Conservation (phyloP, 352 stramenopile species). For the Globisporangium megalacanthum region DNA sequence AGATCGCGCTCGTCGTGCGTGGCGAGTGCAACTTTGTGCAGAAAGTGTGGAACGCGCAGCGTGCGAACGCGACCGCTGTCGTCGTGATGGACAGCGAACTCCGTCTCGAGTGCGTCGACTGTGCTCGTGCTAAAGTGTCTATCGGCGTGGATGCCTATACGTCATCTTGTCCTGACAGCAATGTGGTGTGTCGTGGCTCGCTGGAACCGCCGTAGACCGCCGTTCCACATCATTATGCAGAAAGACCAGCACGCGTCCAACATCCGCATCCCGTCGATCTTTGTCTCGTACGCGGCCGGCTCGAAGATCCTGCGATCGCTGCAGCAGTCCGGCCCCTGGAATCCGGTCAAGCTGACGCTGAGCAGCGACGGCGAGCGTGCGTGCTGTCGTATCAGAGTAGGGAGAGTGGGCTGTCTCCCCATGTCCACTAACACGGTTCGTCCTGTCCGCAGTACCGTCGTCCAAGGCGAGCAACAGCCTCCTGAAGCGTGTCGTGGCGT, state of each 20-base stretch:
- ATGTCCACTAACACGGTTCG: too few relatives aligned
- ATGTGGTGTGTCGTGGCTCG: not conserved
- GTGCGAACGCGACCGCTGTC: constrained; percentile 52
- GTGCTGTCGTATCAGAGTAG: constrained; percentile 5
- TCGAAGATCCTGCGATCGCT: constrained; percentile 46
- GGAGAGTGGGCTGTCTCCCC: too few relatives aligned
- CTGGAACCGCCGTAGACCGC: constrained; percentile 23
- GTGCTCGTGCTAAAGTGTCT: too few relatives aligned
- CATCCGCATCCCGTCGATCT: constrained; percentile 63
- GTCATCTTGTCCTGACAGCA: too few relatives aligned
- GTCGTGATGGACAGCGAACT: constrained; percentile 72
- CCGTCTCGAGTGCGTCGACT: constrained; percentile 39
- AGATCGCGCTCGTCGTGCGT: constrained; percentile 73
- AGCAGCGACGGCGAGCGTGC: constrained; percentile 52
- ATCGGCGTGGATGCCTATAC: too few relatives aligned
- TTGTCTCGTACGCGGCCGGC: constrained; percentile 62
- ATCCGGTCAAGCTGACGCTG: constrained; percentile 51
- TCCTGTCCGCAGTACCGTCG: constrained; percentile 31
- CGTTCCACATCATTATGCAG: constrained; percentile 84
- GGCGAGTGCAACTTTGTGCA: constrained; percentile 60
- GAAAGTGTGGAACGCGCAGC: constrained; percentile 50
- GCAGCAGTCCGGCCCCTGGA: constrained; percentile 38
- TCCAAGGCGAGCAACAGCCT: constrained; percentile 51
- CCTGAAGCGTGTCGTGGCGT: constrained; percentile 64
- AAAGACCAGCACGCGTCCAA: constrained; percentile 65